Base-by-base conservation (phyloP, 192 early-diverging fungal species). In the Mortierella alpina region DNA sequence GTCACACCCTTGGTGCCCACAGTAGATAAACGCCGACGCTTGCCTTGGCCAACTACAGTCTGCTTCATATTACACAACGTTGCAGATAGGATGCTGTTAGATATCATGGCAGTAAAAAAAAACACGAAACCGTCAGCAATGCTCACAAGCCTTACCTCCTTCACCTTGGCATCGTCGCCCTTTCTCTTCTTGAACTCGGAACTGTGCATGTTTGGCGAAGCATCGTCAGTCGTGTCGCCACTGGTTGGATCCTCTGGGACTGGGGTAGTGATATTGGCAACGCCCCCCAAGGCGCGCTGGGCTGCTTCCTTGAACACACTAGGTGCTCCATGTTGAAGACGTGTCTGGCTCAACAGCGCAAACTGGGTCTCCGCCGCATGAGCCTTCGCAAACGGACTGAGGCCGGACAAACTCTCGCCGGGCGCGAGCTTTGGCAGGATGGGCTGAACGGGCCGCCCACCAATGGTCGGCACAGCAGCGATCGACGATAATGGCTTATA, bases 101-200 rank as follows among this genome's bases (percentile, higher is more conserved):
- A 15, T 51, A 15, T n/a, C 50, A 51, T 51, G 17, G 1, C 50
- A 51, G 11, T 51, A 15, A 12, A 51, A 15, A n/a, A 51, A 15
- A 51, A 2, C 11, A n/a, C 50, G 50, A 3, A 31, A 31, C 31
- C 31, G 31, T 31, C 31, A 31, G 31, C 31, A 31, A 31, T 31
- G 31, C 31, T 31, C 31, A 1, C 31, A 31, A 31, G 31, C 31
- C 63, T 52, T 68, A 80, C 77, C 63, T 80, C 77, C 8, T 63
- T 52, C 5, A 20, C 10, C 39, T 11, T 39, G 0, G 40, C 12
- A n/a, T 68, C 60, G 13, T 60, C 65, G 10, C 47, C 54, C 54
- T 80, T 72, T 40, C 77, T 63, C 66, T 80, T 80, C 17, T 55
- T 59, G 65, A 45, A 50, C 22, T 72, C 77, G 1, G 62, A 6